Percentiles rank a stretch among this genome's conserved stretches.
phyloP scores from a whole-genome alignment of 768 basidiomycete genomes.

The Boletus sp. region DNA sequence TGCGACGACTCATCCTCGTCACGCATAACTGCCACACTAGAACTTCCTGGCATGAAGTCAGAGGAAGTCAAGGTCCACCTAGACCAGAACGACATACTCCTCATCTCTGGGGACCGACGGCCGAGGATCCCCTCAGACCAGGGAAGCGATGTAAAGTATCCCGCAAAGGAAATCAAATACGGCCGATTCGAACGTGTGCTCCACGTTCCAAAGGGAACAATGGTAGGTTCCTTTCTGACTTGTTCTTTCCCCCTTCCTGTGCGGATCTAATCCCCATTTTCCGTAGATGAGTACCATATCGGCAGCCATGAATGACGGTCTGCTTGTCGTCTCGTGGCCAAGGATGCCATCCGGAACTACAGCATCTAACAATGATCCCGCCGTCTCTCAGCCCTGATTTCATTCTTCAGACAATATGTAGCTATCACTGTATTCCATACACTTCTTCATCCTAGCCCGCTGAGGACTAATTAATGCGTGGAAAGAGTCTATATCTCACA shows the following conservation, averaged over 20 bases:
- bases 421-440: slow-evolving; percentile 6
- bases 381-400: neutral
- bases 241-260: slow-evolving; percentile 2
- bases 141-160: slow-evolving; percentile 21
- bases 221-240: slow-evolving; percentile 24
- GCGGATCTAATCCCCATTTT: neutral
- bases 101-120: slow-evolving; percentile 35
- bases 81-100: slow-evolving; percentile 26
- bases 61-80: slow-evolving; percentile 36
- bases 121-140: slow-evolving; percentile 17
- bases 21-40: slow-evolving; percentile 34
- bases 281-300: slow-evolving; percentile 35
- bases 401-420: neutral
- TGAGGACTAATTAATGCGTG: neutral
- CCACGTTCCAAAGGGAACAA: slow-evolving; percentile 35
- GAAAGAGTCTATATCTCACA: too few species aligned
- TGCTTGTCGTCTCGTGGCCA: slow-evolving; percentile 41
- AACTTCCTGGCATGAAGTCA: slow-evolving; percentile 39
- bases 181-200: slow-evolving; percentile 38
- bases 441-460: neutral
- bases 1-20: slow-evolving; percentile 35
- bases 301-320: slow-evolving; percentile 39
- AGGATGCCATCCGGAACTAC: slow-evolving; percentile 19
- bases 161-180: slow-evolving; percentile 38
- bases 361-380: slow-evolving; percentile 5